These are phyloP conservation scores for Alternaria ethzedia DNA, from an alignment of 2,329 filamentous ascomycete genomes.

Conservation along the genomic window DNA sequence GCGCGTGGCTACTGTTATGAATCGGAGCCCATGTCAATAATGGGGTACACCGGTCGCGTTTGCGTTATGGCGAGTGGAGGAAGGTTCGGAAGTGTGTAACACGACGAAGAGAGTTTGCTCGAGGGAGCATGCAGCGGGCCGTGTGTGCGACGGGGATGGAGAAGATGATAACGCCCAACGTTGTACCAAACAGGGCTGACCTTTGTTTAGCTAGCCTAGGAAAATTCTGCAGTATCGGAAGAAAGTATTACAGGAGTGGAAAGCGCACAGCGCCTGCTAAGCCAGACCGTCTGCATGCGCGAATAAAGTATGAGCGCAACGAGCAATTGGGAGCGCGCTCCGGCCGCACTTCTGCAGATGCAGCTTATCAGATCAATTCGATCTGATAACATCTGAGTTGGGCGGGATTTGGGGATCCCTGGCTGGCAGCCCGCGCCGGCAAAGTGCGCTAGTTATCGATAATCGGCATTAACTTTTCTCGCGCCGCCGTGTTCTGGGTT, in stretches of 20 bases:
- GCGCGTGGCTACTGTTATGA: constrained; percentile 30
- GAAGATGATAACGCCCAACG: constrained; percentile 34
- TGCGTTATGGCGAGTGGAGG: constrained; percentile 19
- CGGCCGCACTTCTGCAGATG: background rate
- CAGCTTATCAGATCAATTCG: constrained; percentile 37
- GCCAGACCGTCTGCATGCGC: constrained; percentile 14
- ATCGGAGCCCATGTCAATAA: constrained; percentile 24
- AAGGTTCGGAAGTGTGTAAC: constrained; percentile 18
- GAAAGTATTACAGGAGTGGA: constrained; percentile 22
- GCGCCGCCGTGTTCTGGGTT: constrained; percentile 15
- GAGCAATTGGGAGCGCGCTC: constrained; percentile 22
- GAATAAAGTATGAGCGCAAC: constrained; percentile 18
- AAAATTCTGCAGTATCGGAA: constrained; percentile 26
- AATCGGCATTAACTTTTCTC: constrained; percentile 33
- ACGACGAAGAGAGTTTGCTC: constrained; percentile 28
- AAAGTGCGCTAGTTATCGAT: constrained; percentile 22
- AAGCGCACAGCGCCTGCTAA: constrained; percentile 22
- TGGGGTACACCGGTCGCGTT: constrained; percentile 3
- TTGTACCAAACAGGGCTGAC: constrained; percentile 23
- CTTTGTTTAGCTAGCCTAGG: constrained; percentile 40
- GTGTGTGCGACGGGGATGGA: constrained; percentile 29
- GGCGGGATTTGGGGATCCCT: background rate
- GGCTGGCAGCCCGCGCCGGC: background rate
- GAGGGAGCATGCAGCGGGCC: constrained; percentile 24
- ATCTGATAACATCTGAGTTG: constrained; percentile 9